These are phyloP conservation scores for Xylariaceae sp. DNA, from an alignment of 2,329 filamentous ascomycete species.

Conservation along the genomic window DNA sequence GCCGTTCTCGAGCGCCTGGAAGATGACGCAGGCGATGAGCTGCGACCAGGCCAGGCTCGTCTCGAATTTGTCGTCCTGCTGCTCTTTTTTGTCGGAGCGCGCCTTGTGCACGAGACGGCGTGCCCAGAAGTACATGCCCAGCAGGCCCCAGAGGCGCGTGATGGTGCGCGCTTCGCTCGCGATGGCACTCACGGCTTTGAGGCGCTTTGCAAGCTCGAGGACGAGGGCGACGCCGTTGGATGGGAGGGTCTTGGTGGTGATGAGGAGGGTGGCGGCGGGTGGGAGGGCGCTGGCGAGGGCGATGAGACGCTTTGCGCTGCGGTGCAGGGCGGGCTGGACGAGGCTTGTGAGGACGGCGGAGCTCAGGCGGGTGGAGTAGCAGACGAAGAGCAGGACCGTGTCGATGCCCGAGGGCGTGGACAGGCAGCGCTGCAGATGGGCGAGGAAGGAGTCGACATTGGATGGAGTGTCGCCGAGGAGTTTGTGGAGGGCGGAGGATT, in stretches of 20 bases:
- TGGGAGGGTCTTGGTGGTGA: conserved; percentile 35
- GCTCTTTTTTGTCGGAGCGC: conserved; percentile 29
- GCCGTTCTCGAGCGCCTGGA: conserved; percentile 78
- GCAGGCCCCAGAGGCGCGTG: conserved; percentile 67
- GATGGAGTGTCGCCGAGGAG: conserved; percentile 36
- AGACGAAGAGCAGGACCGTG: conserved; percentile 60
- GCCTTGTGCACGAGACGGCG: conserved; percentile 42
- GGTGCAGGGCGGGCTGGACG: conserved; percentile 53
- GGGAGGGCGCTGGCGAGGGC: conserved; percentile 49
- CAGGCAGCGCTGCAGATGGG: conserved; percentile 57
- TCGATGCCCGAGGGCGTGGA: conserved; percentile 66
- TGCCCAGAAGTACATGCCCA: conserved; percentile 68
- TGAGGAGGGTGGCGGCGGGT: conserved; percentile 44
- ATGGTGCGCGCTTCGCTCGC: conserved; percentile 69
- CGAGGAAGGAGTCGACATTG: conserved; percentile 48
- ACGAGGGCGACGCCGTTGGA: conserved; percentile 39
- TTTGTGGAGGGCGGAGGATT: conserved; percentile 26
- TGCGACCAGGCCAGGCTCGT: conserved; percentile 59
- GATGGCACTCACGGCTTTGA: conserved; percentile 59
- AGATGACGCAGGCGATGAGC: conserved; percentile 60
- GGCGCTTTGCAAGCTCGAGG: conserved; percentile 45
- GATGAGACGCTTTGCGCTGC: conserved; percentile 47
- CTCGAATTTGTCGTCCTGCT: conserved; percentile 39
- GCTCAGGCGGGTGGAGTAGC: conserved; percentile 59
- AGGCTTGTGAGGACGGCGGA: conserved; percentile 47